These are phyloP conservation scores for Sicyos edulis DNA, from an alignment of 306 rosid species.

Conservation along the genomic window DNA sequence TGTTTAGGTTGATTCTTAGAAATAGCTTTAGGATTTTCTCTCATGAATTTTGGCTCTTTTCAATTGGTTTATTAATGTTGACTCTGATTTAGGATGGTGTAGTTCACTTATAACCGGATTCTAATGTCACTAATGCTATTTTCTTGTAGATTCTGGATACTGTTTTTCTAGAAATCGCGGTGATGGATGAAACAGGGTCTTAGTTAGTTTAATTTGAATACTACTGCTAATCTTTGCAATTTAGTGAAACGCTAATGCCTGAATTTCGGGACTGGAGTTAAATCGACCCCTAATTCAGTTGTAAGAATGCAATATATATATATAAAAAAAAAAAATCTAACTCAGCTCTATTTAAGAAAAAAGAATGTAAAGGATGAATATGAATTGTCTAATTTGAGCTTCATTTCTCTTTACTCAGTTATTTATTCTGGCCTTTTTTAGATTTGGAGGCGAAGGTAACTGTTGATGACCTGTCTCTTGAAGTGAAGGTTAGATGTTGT, in stretches of 20 bases:
- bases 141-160: background rate
- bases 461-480: slow-evolving; percentile 39
- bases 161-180: background rate
- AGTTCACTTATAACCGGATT: background rate
- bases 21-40: background rate
- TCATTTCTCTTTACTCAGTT: slow-evolving; percentile 11
- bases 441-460: slow-evolving; percentile 36
- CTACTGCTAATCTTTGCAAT: background rate
- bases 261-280: slow-evolving; percentile 5
- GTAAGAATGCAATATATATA: no score
- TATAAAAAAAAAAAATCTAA: background rate
- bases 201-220: background rate
- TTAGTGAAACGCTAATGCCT: background rate
- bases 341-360: background rate
- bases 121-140: background rate
- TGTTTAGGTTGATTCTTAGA: background rate
- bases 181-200: background rate
- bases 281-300: slow-evolving; percentile 1
- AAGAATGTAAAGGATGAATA: background rate
- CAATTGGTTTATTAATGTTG: background rate
- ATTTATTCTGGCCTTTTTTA: slow-evolving; percentile 16
- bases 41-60: background rate
- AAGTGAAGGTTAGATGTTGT: slow-evolving; percentile 51
- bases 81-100: background rate
- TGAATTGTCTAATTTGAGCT: slow-evolving; percentile 2